These are phyloP conservation scores for Hyaloscypha bicolor DNA, from an alignment of 495 filamentous ascomycete genomes.

Conservation along the genomic window DNA sequence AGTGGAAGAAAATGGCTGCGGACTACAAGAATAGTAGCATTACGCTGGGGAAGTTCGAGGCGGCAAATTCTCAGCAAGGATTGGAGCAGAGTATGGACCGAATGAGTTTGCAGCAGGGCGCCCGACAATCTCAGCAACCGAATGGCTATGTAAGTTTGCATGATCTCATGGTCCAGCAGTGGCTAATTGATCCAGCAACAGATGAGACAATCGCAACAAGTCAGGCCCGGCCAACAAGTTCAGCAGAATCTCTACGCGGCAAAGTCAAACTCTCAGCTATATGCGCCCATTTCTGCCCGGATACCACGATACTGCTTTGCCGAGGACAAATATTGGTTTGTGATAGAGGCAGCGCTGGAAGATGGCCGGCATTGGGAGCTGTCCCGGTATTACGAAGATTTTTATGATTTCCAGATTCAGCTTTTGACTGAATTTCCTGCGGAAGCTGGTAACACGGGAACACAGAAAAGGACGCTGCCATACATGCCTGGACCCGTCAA, in stretches of 20 bases:
- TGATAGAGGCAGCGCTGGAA: slow-evolving; percentile 89
- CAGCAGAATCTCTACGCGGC: slow-evolving; percentile 35
- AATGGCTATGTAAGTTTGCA: slow-evolving; percentile 42
- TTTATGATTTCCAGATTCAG: slow-evolving; percentile 98
- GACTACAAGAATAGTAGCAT: slow-evolving; percentile 99
- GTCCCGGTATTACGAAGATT: slow-evolving; percentile 93
- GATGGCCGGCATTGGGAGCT: slow-evolving; percentile 92
- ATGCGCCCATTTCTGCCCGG: slow-evolving; percentile 66
- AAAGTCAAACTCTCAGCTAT: slow-evolving; percentile 48
- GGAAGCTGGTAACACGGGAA: slow-evolving; percentile 82
- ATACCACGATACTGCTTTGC: slow-evolving; percentile 96
- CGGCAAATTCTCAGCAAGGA: slow-evolving; percentile 40
- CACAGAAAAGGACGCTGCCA: slow-evolving; percentile 79
- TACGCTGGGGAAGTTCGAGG: slow-evolving; percentile 87
- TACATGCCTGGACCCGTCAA: slow-evolving; percentile 99
- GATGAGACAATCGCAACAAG: slow-evolving; percentile 34
- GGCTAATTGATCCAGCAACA: slow-evolving; percentile 26
- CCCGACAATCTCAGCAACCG: slow-evolving; percentile 47
- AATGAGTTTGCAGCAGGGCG: slow-evolving; percentile 65
- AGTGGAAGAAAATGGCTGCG: slow-evolving; percentile 99
- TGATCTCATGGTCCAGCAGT: background rate
- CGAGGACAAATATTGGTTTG: slow-evolving; percentile 98
- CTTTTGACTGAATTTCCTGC: slow-evolving; percentile 91
- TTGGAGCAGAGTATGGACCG: slow-evolving; percentile 63
- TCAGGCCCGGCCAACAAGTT: slow-evolving; percentile 32